Percentiles rank a stretch among this genome's conserved stretches.
Evolutionary conservation across 176 grass and related monocot species (phyloP).

Genomic region (Carex pumila): DNA sequence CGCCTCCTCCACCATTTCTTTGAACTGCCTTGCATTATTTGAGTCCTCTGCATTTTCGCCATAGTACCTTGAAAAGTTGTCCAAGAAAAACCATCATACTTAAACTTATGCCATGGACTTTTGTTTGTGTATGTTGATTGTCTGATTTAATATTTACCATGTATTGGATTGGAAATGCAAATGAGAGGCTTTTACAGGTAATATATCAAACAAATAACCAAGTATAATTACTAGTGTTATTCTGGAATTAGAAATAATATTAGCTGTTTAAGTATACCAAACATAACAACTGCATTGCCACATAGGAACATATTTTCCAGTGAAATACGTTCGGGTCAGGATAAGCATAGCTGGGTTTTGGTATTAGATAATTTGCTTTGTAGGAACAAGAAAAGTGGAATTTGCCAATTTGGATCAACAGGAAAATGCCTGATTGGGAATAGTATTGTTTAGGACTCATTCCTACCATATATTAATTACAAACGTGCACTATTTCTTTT

Average conservation of each 20-base stretch:
- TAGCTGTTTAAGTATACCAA: neutral
- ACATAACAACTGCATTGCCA: neutral
- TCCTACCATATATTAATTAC: neutral
- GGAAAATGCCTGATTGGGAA: neutral
- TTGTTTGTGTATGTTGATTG: neutral
- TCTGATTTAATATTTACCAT: neutral
- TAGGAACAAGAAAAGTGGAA: neutral
- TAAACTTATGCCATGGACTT: neutral
- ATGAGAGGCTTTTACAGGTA: neutral
- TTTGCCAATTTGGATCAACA: neutral
- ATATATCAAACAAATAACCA: neutral
- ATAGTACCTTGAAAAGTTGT: slow-evolving; percentile 12
- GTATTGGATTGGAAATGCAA: neutral
- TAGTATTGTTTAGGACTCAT: neutral
- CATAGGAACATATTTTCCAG: neutral
- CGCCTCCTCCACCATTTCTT: slow-evolving; percentile 31
- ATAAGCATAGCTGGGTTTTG: too few species aligned
- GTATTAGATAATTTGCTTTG: neutral
- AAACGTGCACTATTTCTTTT: neutral
- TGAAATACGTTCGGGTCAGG: neutral
- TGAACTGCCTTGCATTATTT: slow-evolving; percentile 34
- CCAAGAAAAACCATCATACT: neutral
- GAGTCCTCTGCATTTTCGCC: slow-evolving; percentile 42
- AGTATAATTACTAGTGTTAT: neutral
- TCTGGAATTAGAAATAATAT: neutral